Base-by-base conservation (phyloP, 2,329 filamentous ascomycete species). In the Colletotrichum sp. region DNA sequence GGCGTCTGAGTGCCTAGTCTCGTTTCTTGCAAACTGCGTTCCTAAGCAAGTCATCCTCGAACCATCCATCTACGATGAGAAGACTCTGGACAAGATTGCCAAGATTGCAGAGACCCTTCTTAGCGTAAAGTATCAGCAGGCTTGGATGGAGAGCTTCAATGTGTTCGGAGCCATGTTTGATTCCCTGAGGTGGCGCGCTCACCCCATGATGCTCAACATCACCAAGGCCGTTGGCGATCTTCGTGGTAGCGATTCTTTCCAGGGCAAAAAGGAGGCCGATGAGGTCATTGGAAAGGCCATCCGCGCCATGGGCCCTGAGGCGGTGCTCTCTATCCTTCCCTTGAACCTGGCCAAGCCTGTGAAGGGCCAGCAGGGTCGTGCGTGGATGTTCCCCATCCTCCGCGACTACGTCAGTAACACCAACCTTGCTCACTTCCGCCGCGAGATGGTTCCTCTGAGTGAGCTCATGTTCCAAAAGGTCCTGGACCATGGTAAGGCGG, bases 251-350 rank as follows among this genome's bases (percentile, higher is more conserved):
- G 93, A 97, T 28, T 94, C 95, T 0, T 99, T 99, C 85, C 90
- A 93, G 73, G 95, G 95, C 69, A 99, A 99, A 88, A 98, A 98
- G 84, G 95, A 99, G 82, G 96, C 96, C 2, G 97, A 99, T 81
- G 92, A 94, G 72, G 94, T 99, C 12, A 92, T 99, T 65, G 95
- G 95, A 18, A 95, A 95, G 81, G 97, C 96, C 7, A 93, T 99
- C 77, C 92, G 93, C 78, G 95, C 95, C 10, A 97, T 98, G 93
- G 97, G 97, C 0, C 95, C 97, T 1, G 94, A 96, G 79, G 92
- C 93, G 6, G 94, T 98, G 1, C 90, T 99, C 34, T 89, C 92
- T 1, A 93, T 98, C 26, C 89, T 99, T 39, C 96, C 97, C 6
- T 87, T 98, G 75, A 99, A 99, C 83, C 91, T 99, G 13, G 89